Base-by-base conservation (phyloP, 352 stramenopile genomes). In the Elongisporangium undulatum region DNA sequence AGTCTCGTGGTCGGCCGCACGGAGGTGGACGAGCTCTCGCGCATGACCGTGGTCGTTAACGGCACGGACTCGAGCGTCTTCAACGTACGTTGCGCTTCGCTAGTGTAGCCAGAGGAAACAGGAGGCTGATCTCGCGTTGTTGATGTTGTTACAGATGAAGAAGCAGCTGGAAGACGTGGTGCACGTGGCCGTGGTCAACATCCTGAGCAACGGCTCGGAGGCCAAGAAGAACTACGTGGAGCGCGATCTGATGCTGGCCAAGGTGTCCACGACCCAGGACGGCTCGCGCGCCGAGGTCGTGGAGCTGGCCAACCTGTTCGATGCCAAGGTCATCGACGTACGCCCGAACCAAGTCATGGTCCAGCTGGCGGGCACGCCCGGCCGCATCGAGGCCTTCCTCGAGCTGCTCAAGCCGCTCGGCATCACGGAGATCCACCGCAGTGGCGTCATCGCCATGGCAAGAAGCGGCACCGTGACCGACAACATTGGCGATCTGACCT, bases 141-240 rank as follows among this genome's bases (percentile, higher is more conserved):
- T 50, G 8, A 39, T 6, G 16, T 12, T 17, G 26, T 23, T 71
- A 26, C 49, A 87, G 77, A 94, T 94, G 82, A 94, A 92, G 69
- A 91, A 92, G 70, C 85, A 94, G 59, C 70, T 94, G 19, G 85
- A 94, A 54, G 85, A 92, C 62, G 82, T 94, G n/a, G 85, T 94
- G 57, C 83, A 92, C 58, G 82, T 94, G 19, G 85, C 82, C 4
- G 85, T 92, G 24, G 85, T 92, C 48, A 94, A 92, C 67, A 92
- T 94, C 59, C 68, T 94, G 58, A 92, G 79, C 66, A 87, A 76
- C 53, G 75, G 80, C 57, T 64, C 70, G 23, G 74, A 82, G 20
- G 61, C 69, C 34, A 67, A 90, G 64, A 90, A 90, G 63, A 90
- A 89, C 71, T 90, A 90, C 60, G 83, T 94, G 41, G 85, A 94